These are phyloP conservation scores for Phylloporus arenicola DNA, from an alignment of 768 basidiomycete species.

Conservation along the genomic window DNA sequence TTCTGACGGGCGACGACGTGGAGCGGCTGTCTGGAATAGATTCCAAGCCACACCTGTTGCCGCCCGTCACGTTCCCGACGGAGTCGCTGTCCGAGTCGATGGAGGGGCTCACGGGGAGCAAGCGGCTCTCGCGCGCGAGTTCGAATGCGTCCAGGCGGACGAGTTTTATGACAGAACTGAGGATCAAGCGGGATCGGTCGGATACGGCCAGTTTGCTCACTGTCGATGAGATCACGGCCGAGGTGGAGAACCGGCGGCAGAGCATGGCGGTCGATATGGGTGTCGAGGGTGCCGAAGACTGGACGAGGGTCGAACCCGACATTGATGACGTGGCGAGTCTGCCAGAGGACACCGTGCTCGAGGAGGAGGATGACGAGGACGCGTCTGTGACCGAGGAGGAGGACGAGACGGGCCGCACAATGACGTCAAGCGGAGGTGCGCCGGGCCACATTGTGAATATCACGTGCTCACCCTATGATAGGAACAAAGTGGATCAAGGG, in stretches of 20 bases:
- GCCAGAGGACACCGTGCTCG: slow-evolving; percentile 41
- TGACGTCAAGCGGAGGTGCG: slow-evolving; percentile 51
- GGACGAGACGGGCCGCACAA: slow-evolving; percentile 47
- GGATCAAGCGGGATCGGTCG: slow-evolving; percentile 76
- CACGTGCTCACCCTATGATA: slow-evolving; percentile 21
- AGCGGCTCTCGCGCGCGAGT: slow-evolving; percentile 38
- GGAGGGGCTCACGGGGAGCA: slow-evolving; percentile 43
- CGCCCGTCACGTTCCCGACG: slow-evolving; percentile 71
- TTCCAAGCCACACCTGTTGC: slow-evolving; percentile 55
- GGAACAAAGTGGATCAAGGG: slow-evolving; percentile 97
- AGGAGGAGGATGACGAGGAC: slow-evolving; percentile 48
- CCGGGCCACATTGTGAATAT: neutral
- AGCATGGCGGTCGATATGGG: slow-evolving; percentile 43
- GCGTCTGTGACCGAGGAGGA: slow-evolving; percentile 44
- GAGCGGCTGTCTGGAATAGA: slow-evolving; percentile 25
- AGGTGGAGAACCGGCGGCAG: slow-evolving; percentile 68
- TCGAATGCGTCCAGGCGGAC: slow-evolving; percentile 55
- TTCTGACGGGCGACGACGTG: slow-evolving; percentile 50
- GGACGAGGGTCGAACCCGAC: slow-evolving; percentile 62
- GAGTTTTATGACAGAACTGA: slow-evolving; percentile 77
- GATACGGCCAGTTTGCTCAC: slow-evolving; percentile 92
- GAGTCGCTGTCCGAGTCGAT: slow-evolving; percentile 80
- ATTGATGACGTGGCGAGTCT: slow-evolving; percentile 45
- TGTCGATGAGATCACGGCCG: slow-evolving; percentile 96
- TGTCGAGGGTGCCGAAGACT: slow-evolving; percentile 56